phyloP scores from a whole-genome alignment of 805 yeast genomes.

The Zygosaccharomyces rouxii region DNA sequence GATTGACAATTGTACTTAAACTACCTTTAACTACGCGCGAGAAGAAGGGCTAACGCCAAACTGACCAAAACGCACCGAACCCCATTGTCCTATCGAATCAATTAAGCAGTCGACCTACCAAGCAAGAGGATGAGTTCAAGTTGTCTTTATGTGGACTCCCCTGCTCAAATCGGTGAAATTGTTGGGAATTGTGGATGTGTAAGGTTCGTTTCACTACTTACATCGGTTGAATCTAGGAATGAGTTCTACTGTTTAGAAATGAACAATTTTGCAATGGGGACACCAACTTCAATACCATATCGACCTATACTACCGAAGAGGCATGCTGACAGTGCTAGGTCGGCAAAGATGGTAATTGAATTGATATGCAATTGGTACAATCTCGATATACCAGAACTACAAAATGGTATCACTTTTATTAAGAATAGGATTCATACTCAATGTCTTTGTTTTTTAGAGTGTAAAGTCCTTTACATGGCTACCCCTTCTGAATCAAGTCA shows the following conservation, averaged over 20 bases:
- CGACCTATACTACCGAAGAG: constrained; percentile 16
- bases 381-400: constrained; percentile 15
- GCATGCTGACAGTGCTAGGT: constrained; percentile 11
- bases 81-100: not conserved
- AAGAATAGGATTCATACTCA: constrained; percentile 19
- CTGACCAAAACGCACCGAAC: not conserved
- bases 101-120: not conserved
- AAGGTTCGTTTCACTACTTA: constrained; percentile 22
- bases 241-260: constrained; percentile 15
- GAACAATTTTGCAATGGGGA: constrained; percentile 18
- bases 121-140: not conserved
- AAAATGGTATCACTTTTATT: constrained; percentile 6
- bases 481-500: constrained; percentile 5
- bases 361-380: constrained; percentile 20
- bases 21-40: not conserved
- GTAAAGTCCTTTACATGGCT: constrained; percentile 16
- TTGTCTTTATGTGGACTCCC: not conserved
- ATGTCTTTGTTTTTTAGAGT: constrained; percentile 20
- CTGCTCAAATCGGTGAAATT: not conserved
- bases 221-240: constrained; percentile 15
- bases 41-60: not conserved
- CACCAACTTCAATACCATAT: constrained; percentile 11
- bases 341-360: constrained; percentile 22
- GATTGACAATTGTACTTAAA: not conserved
- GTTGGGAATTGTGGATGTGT: constrained; percentile 4